These are phyloP conservation scores for Corymbia calophylla DNA, from an alignment of 441 rosid species.

Conservation along the genomic window DNA sequence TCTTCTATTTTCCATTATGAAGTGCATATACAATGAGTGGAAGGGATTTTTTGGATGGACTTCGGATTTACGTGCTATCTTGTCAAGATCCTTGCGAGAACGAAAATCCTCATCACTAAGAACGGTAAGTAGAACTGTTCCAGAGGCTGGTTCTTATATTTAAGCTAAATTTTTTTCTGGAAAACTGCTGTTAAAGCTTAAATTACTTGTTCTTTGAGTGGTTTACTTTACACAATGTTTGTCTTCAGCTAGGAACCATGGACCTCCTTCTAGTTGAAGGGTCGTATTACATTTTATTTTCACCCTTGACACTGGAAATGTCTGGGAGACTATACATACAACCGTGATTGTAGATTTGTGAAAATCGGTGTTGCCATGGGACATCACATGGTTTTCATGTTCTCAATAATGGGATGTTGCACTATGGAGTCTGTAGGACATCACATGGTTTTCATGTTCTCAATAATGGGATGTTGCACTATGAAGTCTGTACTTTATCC, in stretches of 20 bases:
- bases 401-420: not conserved
- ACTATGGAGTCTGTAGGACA: not conserved
- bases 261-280: not conserved
- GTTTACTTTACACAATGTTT: not conserved
- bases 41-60: constrained; percentile 73
- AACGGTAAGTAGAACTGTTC: constrained; percentile 31
- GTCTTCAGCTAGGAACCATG: not conserved
- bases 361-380: not conserved
- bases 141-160: not conserved
- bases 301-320: not conserved
- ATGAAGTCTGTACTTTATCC: not conserved
- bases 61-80: constrained; percentile 47
- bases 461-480: not conserved
- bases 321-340: not conserved
- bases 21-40: constrained; percentile 92
- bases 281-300: not conserved
- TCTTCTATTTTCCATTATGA: not conserved
- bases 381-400: not conserved
- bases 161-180: not conserved
- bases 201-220: not conserved
- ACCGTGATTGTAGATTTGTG: not conserved
- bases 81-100: constrained; percentile 64
- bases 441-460: not conserved
- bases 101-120: constrained; percentile 48
- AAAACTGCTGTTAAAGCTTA: not conserved